A percentile compares a stretch with the other conserved stretches of the same genome.
These are phyloP conservation scores for Nitzschia sp. DNA, from an alignment of 108 stramenopile genomes.

Conservation along the genomic window DNA sequence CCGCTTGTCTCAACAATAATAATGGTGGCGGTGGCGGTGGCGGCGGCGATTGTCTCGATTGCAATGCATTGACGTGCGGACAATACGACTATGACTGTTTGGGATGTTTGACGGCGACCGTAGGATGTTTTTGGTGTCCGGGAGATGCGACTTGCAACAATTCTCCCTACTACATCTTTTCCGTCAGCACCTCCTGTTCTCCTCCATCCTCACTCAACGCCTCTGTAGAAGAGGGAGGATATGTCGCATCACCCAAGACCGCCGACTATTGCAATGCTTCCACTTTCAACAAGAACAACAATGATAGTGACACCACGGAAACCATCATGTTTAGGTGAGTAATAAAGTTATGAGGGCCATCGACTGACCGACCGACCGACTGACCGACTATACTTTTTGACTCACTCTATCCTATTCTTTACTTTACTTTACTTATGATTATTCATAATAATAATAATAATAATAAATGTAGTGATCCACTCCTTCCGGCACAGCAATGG, in stretches of 20 bases:
- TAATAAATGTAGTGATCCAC: constrained; percentile 28
- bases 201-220: too few species aligned
- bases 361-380: background rate
- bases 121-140: constrained; percentile 37
- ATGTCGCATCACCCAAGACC: constrained; percentile 6
- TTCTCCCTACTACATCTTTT: constrained; percentile 11
- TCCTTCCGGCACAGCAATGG: constrained; percentile 27
- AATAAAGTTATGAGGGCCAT: too few species aligned
- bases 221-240: too few species aligned
- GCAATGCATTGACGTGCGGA: constrained; percentile 6
- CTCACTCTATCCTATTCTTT: background rate
- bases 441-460: background rate
- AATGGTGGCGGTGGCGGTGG: too few species aligned
- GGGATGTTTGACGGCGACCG: constrained; percentile 10
- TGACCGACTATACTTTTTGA: background rate
- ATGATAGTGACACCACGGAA: too few species aligned
- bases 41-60: constrained; percentile 26
- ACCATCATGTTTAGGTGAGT: too few species aligned
- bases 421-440: background rate
- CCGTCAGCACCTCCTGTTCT: background rate
- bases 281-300: too few species aligned
- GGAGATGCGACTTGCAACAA: constrained; percentile 25
- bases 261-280: too few species aligned
- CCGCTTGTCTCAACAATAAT: constrained; percentile 4
- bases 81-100: constrained; percentile 24